Evolutionary conservation across 2,329 filamentous ascomycete genomes (phyloP).

Genomic region (Paecilomyces fulvus): DNA sequence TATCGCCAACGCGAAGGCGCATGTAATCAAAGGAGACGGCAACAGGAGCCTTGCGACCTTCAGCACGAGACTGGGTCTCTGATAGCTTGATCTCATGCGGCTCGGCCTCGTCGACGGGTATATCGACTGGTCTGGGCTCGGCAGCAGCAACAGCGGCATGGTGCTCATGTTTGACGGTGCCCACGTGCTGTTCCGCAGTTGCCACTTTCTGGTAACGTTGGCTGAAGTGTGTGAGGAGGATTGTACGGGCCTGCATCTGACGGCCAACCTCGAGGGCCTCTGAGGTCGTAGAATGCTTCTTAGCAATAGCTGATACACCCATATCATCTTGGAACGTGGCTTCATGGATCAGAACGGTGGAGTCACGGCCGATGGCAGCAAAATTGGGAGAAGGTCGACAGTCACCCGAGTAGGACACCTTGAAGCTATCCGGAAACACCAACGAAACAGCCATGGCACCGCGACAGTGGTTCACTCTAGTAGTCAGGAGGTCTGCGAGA

Average conservation of each 20-base stretch:
- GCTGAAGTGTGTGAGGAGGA: slow-evolving; percentile 88
- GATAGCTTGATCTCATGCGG: slow-evolving; percentile 2
- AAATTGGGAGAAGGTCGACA: slow-evolving; percentile 72
- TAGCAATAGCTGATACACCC: slow-evolving; percentile 65
- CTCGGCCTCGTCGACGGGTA: slow-evolving; percentile 17
- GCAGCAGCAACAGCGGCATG: slow-evolving; percentile 4
- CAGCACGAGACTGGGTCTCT: background rate
- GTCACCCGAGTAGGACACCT: slow-evolving; percentile 88
- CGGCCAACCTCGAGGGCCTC: slow-evolving; percentile 75
- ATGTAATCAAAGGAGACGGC: slow-evolving; percentile 57
- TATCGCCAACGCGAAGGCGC: slow-evolving; percentile 52
- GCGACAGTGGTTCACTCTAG: slow-evolving; percentile 68
- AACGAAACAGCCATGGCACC: slow-evolving; percentile 68
- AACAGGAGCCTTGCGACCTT: slow-evolving; percentile 41
- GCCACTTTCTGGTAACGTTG: slow-evolving; percentile 79
- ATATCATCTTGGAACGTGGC: slow-evolving; percentile 92
- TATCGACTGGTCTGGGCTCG: slow-evolving; percentile 11
- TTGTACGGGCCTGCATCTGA: slow-evolving; percentile 68
- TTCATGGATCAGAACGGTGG: slow-evolving; percentile 86
- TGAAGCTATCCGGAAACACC: slow-evolving; percentile 71
- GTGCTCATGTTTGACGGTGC: slow-evolving; percentile 5
- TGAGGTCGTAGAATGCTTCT: slow-evolving; percentile 81
- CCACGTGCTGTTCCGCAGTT: slow-evolving; percentile 33
- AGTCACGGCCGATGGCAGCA: slow-evolving; percentile 58
- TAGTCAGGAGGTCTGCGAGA: slow-evolving; percentile 58